Conservation (phyloP, 495 filamentous ascomycete species). For the Ramalina intermedia region DNA sequence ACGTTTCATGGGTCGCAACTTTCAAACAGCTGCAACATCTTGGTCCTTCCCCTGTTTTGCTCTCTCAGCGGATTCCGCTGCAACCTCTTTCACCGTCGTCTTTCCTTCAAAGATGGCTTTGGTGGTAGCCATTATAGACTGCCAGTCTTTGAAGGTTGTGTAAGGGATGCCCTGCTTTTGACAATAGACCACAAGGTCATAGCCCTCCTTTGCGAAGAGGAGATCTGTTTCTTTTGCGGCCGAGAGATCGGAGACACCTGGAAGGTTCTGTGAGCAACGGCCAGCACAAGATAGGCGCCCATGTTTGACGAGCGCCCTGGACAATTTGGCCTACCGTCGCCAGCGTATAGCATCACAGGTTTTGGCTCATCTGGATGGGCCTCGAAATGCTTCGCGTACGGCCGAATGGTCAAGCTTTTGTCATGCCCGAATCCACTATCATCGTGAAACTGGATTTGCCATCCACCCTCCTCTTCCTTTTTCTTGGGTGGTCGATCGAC, state of each 20-base stretch:
- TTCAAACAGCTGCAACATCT: background rate
- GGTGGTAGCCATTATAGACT: conserved; percentile 54
- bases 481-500: conserved; percentile 50
- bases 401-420: conserved; percentile 76
- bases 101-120: conserved; percentile 43
- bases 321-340: conserved; percentile 41
- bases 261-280: background rate
- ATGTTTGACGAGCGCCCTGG: background rate
- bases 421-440: conserved; percentile 85
- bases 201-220: conserved; percentile 78
- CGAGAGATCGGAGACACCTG: conserved; percentile 61
- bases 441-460: conserved; percentile 80
- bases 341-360: conserved; percentile 75
- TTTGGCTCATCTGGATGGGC: conserved; percentile 47
- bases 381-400: conserved; percentile 44
- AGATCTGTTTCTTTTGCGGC: conserved; percentile 80
- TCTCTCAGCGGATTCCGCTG: conserved; percentile 11
- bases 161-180: conserved; percentile 65
- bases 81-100: conserved; percentile 10
- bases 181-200: conserved; percentile 73
- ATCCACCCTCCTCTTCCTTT: conserved; percentile 64
- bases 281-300: background rate
- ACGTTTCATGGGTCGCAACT: background rate
- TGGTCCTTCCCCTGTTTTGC: background rate
- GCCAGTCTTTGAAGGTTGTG: conserved; percentile 67